Evolutionary conservation across 1,284 basidiomycete genomes (phyloP), one percentile per base, ranked within the genome.

Genomic region (Cutaneotrichosporon mucoides): DNA sequence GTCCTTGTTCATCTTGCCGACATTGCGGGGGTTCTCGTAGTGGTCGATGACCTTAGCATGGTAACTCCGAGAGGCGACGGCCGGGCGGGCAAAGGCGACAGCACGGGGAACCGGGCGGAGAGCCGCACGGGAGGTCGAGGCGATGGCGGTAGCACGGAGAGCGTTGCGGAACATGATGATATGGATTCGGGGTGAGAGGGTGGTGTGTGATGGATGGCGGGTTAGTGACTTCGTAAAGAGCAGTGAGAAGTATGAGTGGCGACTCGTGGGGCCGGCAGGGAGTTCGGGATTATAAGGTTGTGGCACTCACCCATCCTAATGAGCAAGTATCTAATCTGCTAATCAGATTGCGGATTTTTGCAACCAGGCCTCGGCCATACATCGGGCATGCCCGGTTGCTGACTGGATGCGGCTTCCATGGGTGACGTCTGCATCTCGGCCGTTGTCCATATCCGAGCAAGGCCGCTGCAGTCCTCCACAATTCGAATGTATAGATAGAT

Each of bases 31-130:
- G 79, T 85, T 86, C 82, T 95, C 92, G 79, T 96, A 97, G 80
- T 96, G 93, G 56, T 91, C 90, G 68, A 95, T 93, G 62, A 95
- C 92, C 74, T 93, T 94, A 76, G 92, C 90, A 74, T 95, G 92
- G 77, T 95, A 95, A 4, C 80, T 82, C 69, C 92, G 85, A 65
- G 66, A 64, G 12, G 50, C 58, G 10, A 43, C 37, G 44, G 43
- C 47, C 42, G 42, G 38, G 15, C n/a, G 46, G 9, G 59, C 60
- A n/a, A 66, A 52, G 43, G 62, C 45, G 43, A 44, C 43, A 9
- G 45, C 16, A n/a, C 45, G 45, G 13, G 46, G 24, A 3, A 48
- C 49, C 9, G 68, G 68, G 42, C 68, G 60, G 4, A 41, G 42
- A 12, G 52, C 59, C 11, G 63, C 60, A 57, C 67, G 63, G 8